Evolutionary conservation across 73 alveolate species (phyloP).

Genomic region (Symbiodinium pilosum): DNA sequence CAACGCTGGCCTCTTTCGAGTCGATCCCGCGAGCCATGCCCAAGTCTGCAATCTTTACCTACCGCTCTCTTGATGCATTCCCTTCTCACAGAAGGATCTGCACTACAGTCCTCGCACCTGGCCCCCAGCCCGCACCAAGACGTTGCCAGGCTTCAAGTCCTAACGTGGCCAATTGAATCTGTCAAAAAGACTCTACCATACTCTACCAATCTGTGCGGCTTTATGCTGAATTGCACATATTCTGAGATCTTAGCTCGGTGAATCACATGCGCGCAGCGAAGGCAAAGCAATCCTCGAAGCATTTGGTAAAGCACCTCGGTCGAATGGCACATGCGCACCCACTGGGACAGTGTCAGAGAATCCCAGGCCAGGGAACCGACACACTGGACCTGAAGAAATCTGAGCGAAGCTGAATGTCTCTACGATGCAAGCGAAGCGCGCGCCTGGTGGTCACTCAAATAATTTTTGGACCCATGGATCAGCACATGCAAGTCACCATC

Average conservation of each 20-base stretch:
- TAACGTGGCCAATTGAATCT: too few species aligned
- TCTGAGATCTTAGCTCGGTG: constrained; percentile 25
- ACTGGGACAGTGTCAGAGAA: neutral
- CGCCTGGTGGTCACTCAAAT: constrained; percentile 42
- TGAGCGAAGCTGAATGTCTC: too few species aligned
- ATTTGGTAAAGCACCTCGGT: constrained; percentile 57
- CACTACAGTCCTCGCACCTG: neutral
- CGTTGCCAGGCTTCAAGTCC: constrained; percentile 79
- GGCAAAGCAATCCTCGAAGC: constrained; percentile 62
- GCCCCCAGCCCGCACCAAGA: constrained; percentile 44
- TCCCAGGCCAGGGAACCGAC: neutral
- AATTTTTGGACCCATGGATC: constrained; percentile 44
- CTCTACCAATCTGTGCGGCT: too few species aligned
- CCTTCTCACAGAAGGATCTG: neutral
- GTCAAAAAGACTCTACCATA: too few species aligned
- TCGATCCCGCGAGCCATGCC: constrained; percentile 86
- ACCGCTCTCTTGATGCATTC: neutral
- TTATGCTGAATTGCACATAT: too few species aligned
- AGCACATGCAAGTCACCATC: constrained; percentile 75
- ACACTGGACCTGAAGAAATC: constrained; percentile 60
- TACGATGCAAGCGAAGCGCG: neutral
- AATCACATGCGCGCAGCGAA: constrained; percentile 42
- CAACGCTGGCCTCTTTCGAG: constrained; percentile 58
- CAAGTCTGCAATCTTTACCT: constrained; percentile 57
- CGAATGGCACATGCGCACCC: neutral